Evolutionary conservation across 495 filamentous ascomycete species (phyloP), one percentile per base, ranked within the genome.

Genomic region (Cercophora samala): DNA sequence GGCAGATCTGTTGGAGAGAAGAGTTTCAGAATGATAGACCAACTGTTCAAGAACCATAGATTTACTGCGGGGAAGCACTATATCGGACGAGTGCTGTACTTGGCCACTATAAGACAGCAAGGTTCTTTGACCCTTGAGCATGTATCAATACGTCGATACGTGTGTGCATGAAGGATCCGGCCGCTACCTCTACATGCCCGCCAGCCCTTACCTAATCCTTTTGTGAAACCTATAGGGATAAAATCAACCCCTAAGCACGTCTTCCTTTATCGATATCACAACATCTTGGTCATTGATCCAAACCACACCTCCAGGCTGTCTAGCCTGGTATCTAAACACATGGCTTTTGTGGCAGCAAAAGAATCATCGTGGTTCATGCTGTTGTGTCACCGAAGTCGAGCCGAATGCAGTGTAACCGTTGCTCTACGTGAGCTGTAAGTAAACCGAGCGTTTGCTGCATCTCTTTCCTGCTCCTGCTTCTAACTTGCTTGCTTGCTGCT

Each of bases 321-420:
- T 46, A 0, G 13, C 13, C 8, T 2, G 2, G 37, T 46, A 46
- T 46, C 37, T 46, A 13, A 46, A 46, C 6, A 46, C 2, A 13
- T 46, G 37, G 37, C 37, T 13, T 46, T 17, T 46, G 11, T 8
- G 37, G 5, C 11, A 46, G 5, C 37, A 18, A 46, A 46, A 46
- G 37, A 29, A n/a, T 13, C 37, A 5, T 9, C 37, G 37, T 46
- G 37, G 37, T 46, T 46, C 37, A 46, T 46, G 15, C 37, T 46
- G 37, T 18, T 46, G 37, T 46, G 37, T 46, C n/a, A 56, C 53
- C 53, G 53, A 56, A 56, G 53, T 56, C 53, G 13, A 56, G 53
- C 53, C 53, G 53, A 23, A 3, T 21, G 53, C 11, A 56, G 53
- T 56, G 53, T 46, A 46, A 46, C 37, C 37, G 11, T 46, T 46